These are phyloP conservation scores for Naematelia encephala DNA, from an alignment of 768 basidiomycete genomes.

Conservation along the genomic window DNA sequence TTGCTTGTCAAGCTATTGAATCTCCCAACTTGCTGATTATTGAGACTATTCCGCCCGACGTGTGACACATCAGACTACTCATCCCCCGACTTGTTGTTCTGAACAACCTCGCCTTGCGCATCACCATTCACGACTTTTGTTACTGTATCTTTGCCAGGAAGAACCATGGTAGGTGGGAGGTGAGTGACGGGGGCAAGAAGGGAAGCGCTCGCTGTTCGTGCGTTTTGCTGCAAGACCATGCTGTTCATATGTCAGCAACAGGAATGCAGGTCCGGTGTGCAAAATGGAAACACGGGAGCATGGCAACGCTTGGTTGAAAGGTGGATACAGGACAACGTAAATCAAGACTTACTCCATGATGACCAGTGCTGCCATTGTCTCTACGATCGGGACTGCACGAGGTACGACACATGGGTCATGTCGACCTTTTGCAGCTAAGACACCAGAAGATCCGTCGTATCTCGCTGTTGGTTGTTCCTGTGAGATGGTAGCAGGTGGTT, in stretches of 20 bases:
- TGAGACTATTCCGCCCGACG: background rate
- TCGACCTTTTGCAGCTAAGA: slow-evolving; percentile 82
- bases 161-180: slow-evolving; percentile 88
- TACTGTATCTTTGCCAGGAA: slow-evolving; percentile 54
- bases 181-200: slow-evolving; percentile 76
- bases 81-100: slow-evolving; percentile 39
- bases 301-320: background rate
- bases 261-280: background rate
- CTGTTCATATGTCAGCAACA: slow-evolving; percentile 39
- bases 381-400: slow-evolving; percentile 94
- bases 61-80: slow-evolving; percentile 29
- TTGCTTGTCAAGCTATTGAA: background rate
- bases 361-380: slow-evolving; percentile 94
- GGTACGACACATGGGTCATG: slow-evolving; percentile 98
- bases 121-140: slow-evolving; percentile 30
- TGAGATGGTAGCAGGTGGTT: slow-evolving; percentile 96
- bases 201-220: slow-evolving; percentile 68
- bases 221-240: slow-evolving; percentile 80
- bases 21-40: background rate
- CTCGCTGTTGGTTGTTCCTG: slow-evolving; percentile 84
- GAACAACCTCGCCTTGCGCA: slow-evolving; percentile 17
- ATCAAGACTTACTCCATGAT: slow-evolving; percentile 86
- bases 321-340: slow-evolving; percentile 12
- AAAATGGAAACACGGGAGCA: too few relatives aligned
- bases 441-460: slow-evolving; percentile 86